Evolutionary conservation across 169 alveolate species (phyloP).

Genomic region (Plasmodium gallinaceum): DNA sequence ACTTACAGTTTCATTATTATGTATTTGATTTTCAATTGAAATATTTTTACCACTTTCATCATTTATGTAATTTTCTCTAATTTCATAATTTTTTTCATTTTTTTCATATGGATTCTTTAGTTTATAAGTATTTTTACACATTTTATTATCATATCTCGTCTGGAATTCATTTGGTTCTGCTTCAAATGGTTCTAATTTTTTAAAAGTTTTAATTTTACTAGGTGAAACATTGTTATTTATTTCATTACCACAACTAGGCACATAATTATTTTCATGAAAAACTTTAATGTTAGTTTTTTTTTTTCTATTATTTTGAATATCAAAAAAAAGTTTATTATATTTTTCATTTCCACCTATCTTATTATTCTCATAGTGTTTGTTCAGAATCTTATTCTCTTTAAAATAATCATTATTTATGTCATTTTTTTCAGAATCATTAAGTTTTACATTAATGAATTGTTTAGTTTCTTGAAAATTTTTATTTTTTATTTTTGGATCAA

Average conservation of each 20-base stretch:
- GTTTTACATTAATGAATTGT: slow-evolving; percentile 14
- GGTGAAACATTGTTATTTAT: neutral
- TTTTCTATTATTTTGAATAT: slow-evolving; percentile 10
- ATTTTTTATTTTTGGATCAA: slow-evolving; percentile 14
- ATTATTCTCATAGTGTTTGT: neutral
- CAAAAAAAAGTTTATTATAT: slow-evolving; percentile 6
- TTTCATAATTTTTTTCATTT: neutral
- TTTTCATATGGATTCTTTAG: too few species aligned
- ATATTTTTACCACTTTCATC: neutral
- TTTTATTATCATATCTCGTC: too few species aligned
- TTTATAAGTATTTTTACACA: too few species aligned
- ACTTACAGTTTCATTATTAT: neutral
- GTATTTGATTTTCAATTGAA: neutral
- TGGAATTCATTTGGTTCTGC: too few species aligned
- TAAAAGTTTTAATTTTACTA: neutral
- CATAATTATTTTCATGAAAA: neutral
- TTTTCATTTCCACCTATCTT: neutral
- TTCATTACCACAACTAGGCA: neutral
- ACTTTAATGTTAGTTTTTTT: neutral
- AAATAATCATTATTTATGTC: neutral
- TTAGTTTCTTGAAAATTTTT: neutral
- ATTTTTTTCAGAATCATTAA: slow-evolving; percentile 9
- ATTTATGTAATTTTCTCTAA: neutral
- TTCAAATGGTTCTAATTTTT: neutral
- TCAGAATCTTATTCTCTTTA: slow-evolving; percentile 2